Conservation (phyloP, 345 rosid species). For the Eutrema heterophyllum region DNA sequence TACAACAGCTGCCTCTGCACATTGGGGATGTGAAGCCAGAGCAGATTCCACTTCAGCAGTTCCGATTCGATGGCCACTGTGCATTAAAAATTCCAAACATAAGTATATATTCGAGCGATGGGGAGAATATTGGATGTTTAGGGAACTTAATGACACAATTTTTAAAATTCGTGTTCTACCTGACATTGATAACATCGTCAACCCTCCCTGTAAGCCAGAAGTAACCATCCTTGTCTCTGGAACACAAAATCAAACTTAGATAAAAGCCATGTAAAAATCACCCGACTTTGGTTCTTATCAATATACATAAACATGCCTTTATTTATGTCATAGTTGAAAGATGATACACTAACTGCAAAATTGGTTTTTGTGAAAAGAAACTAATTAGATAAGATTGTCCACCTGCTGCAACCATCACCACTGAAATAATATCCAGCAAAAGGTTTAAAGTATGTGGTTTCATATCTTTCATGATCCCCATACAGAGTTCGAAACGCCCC, state of each 20-base stretch:
- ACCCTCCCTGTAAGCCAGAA: slow-evolving; percentile 98
- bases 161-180: slow-evolving; percentile 36
- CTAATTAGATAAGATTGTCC: slow-evolving; percentile 1
- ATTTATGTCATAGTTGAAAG: not conserved
- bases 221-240: slow-evolving; percentile 97
- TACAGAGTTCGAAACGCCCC: slow-evolving; percentile 95
- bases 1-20: slow-evolving; percentile 98
- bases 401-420: slow-evolving; percentile 99
- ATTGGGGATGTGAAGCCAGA: slow-evolving; percentile 87
- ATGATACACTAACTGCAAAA: slow-evolving; percentile 6
- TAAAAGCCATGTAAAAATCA: not conserved
- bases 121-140: not conserved
- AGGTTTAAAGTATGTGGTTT: slow-evolving; percentile 94
- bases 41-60: slow-evolving; percentile 99
- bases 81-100: slow-evolving; percentile 10
- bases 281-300: slow-evolving; percentile 3
- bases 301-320: not conserved
- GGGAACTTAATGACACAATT: not conserved
- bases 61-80: slow-evolving; percentile 98
- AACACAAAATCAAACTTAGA: slow-evolving; percentile 23
- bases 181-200: slow-evolving; percentile 97
- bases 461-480: slow-evolving; percentile 98
- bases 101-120: not conserved
- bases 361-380: not conserved
- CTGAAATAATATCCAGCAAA: slow-evolving; percentile 89